Base-by-base conservation (phyloP, 169 alveolate species). In the Condylostoma magnum region DNA sequence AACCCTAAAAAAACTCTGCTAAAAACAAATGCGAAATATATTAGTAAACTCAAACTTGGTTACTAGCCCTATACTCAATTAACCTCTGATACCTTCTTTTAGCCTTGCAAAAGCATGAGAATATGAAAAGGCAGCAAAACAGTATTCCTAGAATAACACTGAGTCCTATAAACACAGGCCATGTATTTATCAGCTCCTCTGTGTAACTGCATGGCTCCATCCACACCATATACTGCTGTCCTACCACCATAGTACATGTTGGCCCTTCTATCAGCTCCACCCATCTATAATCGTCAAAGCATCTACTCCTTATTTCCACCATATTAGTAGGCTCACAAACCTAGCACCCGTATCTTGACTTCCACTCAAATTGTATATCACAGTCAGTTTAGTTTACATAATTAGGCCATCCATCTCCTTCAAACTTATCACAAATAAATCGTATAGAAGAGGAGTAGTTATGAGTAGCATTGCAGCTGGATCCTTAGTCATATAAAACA, bases 361-460 rank as follows among this genome's bases (percentile, higher is more conserved):
- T 44, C 73, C 73, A 63, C 6, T 25, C 31, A 44, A 63, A 63
- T 27, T 20, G 44, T 27, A 27, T 27, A 1, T 18, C 2, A 28
- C 73, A 63, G 4, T 43, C 46, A n/a, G 15, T 28, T 20, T 37
- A 25, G 55, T 28, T 22, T 41, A 43, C 25, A n/a, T 18, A 43
- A 20, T 15, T 57, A 0, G 73, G 73, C 60, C 73, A 63, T 22
- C 73, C 73, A 43, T 63, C 73, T 37, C 20, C 12, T n/a, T 37
- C 73, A 22, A n/a, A 15, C 46, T 63, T 63, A 20, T 63, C 57
- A 44, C 73, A 63, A 6, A 63, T 22, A 44, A 63, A 63, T n/a
- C n/a, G n/a, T n/a, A n/a, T n/a, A n/a, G n/a, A n/a, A n/a, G n/a
- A n/a, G n/a, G n/a, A n/a, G n/a, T n/a, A n/a, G n/a, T n/a, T n/a